These are phyloP conservation scores for Verticillium nonalfalfae DNA, from an alignment of 2,329 filamentous ascomycete genomes.

Conservation along the genomic window DNA sequence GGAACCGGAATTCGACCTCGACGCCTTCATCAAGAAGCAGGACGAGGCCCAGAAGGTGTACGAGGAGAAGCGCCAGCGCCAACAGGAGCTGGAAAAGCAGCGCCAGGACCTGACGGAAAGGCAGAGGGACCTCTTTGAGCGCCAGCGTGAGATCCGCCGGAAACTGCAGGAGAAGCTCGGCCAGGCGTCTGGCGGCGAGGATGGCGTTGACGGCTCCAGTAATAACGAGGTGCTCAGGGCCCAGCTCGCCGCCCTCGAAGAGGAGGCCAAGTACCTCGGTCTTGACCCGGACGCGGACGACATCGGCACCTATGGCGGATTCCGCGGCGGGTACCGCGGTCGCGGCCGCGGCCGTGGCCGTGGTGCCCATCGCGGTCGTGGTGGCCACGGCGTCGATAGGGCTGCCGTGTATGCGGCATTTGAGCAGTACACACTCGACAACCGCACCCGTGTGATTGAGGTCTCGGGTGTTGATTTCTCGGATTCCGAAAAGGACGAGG, in stretches of 20 bases:
- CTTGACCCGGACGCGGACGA: constrained; percentile 51
- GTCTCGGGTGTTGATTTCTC: constrained; percentile 60
- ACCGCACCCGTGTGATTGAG: constrained; percentile 63
- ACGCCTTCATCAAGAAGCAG: constrained; percentile 63
- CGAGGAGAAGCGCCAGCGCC: constrained; percentile 58
- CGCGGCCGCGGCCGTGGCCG: constrained; percentile 34
- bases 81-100: constrained; percentile 55
- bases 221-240: constrained; percentile 62
- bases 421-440: constrained; percentile 65
- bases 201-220: constrained; percentile 21
- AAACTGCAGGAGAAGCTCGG: constrained; percentile 53
- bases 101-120: constrained; percentile 60
- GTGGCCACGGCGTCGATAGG: constrained; percentile 21
- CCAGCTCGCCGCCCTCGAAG: constrained; percentile 66
- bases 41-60: constrained; percentile 64
- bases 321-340: constrained; percentile 25
- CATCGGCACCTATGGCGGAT: constrained; percentile 13
- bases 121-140: constrained; percentile 53
- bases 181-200: constrained; percentile 10
- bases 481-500: constrained; percentile 57
- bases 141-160: constrained; percentile 58
- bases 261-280: constrained; percentile 64
- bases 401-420: constrained; percentile 49
- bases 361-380: constrained; percentile 29
- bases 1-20: constrained; percentile 57